phyloP scores from a whole-genome alignment of 768 basidiomycete genomes.

The Serpula lacrymans region DNA sequence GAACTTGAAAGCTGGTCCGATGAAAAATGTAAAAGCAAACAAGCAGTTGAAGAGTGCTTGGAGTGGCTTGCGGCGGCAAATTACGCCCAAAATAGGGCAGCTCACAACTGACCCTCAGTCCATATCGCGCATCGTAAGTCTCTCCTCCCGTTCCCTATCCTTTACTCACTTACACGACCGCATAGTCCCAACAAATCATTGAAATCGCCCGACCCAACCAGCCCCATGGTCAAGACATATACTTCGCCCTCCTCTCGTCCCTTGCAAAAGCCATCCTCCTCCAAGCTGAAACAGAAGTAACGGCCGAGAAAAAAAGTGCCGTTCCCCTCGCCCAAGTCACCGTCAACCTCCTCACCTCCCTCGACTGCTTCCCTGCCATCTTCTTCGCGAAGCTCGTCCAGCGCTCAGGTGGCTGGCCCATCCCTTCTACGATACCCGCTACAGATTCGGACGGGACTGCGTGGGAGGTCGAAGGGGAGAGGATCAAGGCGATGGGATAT shows the following conservation, averaged over 20 bases:
- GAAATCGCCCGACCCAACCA: conserved; percentile 35
- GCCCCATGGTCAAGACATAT: conserved; percentile 39
- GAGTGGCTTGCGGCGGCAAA: conserved; percentile 67
- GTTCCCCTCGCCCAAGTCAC: conserved; percentile 78
- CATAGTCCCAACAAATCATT: conserved; percentile 39
- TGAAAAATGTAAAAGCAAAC: conserved; percentile 62
- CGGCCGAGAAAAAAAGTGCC: conserved; percentile 83
- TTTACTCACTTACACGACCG: conserved; percentile 9
- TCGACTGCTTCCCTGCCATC: conserved; percentile 61
- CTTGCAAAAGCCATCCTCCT: conserved; percentile 83
- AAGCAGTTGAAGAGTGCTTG: conserved; percentile 55
- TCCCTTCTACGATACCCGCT: conserved; percentile 60
- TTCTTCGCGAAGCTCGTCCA: conserved; percentile 86
- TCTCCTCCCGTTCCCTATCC: conserved; percentile 3
- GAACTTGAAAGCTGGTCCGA: conserved; percentile 61
- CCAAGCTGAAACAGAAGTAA: conserved; percentile 92
- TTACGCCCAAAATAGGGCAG: conserved; percentile 86
- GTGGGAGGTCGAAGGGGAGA: conserved; percentile 39
- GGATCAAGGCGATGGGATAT: conserved; percentile 55
- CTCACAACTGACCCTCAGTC: conserved; percentile 65
- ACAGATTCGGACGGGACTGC: conserved; percentile 46
- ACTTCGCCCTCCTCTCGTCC: conserved; percentile 79
- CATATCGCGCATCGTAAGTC: conserved; percentile 63
- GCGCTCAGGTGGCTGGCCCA: conserved; percentile 83
- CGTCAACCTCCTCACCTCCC: conserved; percentile 60